These are phyloP conservation scores for Wallacemonas sp. DNA, from an alignment of 208 protist species.

Conservation along the genomic window DNA sequence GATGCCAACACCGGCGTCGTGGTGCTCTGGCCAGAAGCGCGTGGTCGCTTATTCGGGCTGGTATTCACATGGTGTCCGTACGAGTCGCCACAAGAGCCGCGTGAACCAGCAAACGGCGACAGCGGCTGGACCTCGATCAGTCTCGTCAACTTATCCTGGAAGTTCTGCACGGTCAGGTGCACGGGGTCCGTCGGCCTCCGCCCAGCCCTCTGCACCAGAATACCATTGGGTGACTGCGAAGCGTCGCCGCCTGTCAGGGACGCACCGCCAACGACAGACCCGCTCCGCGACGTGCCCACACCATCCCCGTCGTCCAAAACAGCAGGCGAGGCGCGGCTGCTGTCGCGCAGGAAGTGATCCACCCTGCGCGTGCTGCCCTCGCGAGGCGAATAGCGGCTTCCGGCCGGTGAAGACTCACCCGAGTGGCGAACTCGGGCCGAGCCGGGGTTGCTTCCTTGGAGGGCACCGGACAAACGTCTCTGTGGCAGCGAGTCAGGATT, in stretches of 20 bases:
- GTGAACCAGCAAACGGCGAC: neutral
- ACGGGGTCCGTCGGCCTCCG: neutral
- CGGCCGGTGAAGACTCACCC: neutral
- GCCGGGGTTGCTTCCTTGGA: neutral
- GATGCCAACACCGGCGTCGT: neutral
- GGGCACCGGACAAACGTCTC: neutral
- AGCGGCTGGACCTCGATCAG: conserved; percentile 2
- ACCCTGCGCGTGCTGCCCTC: neutral
- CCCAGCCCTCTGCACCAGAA: neutral
- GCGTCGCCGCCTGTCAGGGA: no score
- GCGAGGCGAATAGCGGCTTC: neutral
- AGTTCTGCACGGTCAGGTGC: neutral
- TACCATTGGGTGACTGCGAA: neutral
- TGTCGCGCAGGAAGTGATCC: neutral
- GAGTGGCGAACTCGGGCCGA: neutral
- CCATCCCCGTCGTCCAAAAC: neutral
- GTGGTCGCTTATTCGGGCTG: neutral
- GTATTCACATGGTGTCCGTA: neutral
- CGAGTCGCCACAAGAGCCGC: neutral
- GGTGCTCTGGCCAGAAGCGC: neutral
- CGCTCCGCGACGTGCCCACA: neutral
- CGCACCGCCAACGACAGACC: neutral
- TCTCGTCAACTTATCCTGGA: conserved; percentile 1
- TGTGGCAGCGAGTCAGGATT: neutral
- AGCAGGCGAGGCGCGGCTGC: neutral